Percentiles rank a stretch among this genome's conserved stretches.
Evolutionary conservation across 768 basidiomycete genomes (phyloP).

Genomic region (Hydnomerulius pinastri): DNA sequence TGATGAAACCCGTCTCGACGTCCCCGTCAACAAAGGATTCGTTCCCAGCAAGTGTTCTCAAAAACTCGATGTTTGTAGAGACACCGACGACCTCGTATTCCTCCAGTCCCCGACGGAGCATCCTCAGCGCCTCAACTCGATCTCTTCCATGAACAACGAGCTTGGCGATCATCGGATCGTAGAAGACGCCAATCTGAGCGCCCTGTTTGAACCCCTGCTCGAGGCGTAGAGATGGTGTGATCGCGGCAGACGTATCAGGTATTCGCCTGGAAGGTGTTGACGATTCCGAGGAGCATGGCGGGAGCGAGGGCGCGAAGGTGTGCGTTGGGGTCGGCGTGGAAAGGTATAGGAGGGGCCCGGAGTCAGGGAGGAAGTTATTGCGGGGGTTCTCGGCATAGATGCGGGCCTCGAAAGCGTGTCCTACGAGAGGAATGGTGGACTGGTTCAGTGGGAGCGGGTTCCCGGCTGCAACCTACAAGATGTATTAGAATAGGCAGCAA

Average conservation of each 20-base stretch:
- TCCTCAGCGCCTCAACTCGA: constrained; percentile 79
- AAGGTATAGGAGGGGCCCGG: constrained; percentile 77
- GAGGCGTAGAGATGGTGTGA: constrained; percentile 72
- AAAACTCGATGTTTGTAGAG: constrained; percentile 89
- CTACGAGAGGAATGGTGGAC: constrained; percentile 78
- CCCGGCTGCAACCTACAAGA: constrained; percentile 74
- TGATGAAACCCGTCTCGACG: constrained; percentile 92
- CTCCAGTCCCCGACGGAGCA: constrained; percentile 78
- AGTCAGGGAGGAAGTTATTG: constrained; percentile 91
- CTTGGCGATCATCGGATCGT: constrained; percentile 92
- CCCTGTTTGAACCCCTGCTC: constrained; percentile 88
- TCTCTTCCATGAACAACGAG: constrained; percentile 87
- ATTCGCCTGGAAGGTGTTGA: constrained; percentile 23
- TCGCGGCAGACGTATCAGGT: constrained; percentile 18
- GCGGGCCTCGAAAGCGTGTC: constrained; percentile 92
- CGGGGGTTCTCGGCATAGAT: constrained; percentile 96
- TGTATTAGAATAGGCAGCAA: neutral
- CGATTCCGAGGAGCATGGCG: constrained; percentile 30
- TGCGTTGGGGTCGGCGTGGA: constrained; percentile 78
- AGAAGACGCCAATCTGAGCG: constrained; percentile 82
- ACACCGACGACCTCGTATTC: constrained; percentile 92
- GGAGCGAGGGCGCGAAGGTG: constrained; percentile 54
- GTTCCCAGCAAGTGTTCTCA: constrained; percentile 76
- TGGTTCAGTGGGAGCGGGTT: constrained; percentile 82
- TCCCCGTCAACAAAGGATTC: constrained; percentile 73